These are phyloP conservation scores for Wickerhamia fluorescens DNA, from an alignment of 805 yeast species.

Conservation along the genomic window DNA sequence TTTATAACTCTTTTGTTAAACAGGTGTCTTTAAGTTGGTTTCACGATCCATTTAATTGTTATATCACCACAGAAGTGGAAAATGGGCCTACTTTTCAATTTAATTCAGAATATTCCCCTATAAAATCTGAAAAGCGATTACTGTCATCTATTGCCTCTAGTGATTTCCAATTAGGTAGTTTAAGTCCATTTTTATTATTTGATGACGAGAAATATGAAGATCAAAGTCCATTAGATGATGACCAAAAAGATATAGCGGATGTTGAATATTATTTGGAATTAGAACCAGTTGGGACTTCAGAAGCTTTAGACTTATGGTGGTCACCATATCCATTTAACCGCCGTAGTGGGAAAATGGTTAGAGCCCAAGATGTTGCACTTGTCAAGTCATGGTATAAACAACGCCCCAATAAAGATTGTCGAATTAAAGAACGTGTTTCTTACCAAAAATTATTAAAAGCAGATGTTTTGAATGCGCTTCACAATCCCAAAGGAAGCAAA, in stretches of 20 bases:
- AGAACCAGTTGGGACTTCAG: constrained; percentile 37
- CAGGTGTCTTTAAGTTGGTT: constrained; percentile 58
- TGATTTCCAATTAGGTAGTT: constrained; percentile 29
- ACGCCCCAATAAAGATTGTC: constrained; percentile 53
- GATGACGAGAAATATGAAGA: constrained; percentile 4
- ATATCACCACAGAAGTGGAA: constrained; percentile 28
- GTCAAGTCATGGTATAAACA: constrained; percentile 77
- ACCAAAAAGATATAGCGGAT: constrained; percentile 1
- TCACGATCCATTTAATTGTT: constrained; percentile 54
- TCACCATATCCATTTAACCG: constrained; percentile 84
- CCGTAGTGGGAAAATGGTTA: constrained; percentile 59
- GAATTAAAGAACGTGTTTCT: constrained; percentile 76
- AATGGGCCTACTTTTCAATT: constrained; percentile 41
- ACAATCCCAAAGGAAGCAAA: constrained; percentile 28
- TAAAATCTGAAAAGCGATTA: constrained; percentile 11
- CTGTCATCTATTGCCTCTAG: constrained; percentile 13
- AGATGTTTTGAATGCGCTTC: constrained; percentile 65
- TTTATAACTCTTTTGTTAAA: constrained; percentile 73
- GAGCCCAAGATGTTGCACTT: constrained; percentile 88
- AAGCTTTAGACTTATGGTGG: constrained; percentile 63
- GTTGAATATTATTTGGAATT: constrained; percentile 8
- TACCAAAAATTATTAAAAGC: constrained; percentile 83
- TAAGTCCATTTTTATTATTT: constrained; percentile 45
- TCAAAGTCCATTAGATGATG: constrained; percentile 2
- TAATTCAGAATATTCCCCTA: constrained; percentile 50